Conservation (phyloP, 495 filamentous ascomycete genomes). For the Thozetella sp. region DNA sequence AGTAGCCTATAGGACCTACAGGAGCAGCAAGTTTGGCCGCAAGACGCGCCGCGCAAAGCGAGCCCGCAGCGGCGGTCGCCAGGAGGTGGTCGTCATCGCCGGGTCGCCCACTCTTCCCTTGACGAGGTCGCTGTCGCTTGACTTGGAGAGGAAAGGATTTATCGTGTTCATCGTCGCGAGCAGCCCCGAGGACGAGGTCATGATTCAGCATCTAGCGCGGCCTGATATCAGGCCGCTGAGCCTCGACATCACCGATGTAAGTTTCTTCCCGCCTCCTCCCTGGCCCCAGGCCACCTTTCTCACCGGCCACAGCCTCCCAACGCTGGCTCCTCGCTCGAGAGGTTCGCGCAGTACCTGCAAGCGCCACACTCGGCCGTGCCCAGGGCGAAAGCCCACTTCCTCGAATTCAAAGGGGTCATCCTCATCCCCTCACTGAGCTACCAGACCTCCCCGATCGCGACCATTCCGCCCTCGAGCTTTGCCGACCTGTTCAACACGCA, state of each 20-base stretch:
- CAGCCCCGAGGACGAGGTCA: constrained; percentile 77
- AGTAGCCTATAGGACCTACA: constrained; percentile 64
- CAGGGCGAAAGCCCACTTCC: constrained; percentile 70
- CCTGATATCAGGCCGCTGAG: constrained; percentile 80
- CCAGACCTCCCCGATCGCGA: constrained; percentile 77
- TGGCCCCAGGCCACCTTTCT: neutral
- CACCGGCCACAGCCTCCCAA: constrained; percentile 37
- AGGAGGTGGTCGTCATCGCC: constrained; percentile 88
- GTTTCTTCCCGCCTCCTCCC: constrained; percentile 14
- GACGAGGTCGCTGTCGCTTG: constrained; percentile 76
- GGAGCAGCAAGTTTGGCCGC: constrained; percentile 57
- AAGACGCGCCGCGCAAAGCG: constrained; percentile 75
- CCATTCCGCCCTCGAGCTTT: constrained; percentile 78
- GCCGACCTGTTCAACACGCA: constrained; percentile 89
- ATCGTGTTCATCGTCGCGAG: constrained; percentile 88
- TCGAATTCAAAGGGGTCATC: constrained; percentile 76
- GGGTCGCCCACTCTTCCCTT: constrained; percentile 81
- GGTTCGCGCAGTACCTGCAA: constrained; percentile 67
- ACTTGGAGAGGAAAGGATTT: constrained; percentile 89
- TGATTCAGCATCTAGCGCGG: constrained; percentile 72
- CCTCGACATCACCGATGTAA: constrained; percentile 79
- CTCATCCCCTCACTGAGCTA: constrained; percentile 73
- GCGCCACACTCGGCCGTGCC: constrained; percentile 72
- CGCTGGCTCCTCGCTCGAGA: constrained; percentile 61
- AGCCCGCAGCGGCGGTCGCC: constrained; percentile 79